Base-by-base conservation (phyloP, 2,329 filamentous ascomycete species). In the Cytospora chrysosperma region DNA sequence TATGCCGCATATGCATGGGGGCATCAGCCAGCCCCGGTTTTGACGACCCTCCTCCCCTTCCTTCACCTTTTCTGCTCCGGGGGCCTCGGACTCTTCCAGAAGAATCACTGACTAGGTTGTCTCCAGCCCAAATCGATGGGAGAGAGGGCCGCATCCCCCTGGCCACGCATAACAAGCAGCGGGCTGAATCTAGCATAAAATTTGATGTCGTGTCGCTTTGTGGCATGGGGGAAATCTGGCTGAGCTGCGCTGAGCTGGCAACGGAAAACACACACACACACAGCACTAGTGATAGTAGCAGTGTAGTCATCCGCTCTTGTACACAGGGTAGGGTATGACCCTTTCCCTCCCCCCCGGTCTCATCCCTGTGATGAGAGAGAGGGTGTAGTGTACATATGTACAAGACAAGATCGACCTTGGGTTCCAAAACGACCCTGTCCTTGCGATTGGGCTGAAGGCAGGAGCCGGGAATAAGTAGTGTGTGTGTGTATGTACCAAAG, bases 371-470 rank as follows among this genome's bases (percentile, higher is more conserved):
- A 15, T 6, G 27, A n/a, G n/a, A n/a, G 27, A 28, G n/a, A 5
- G 37, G 43, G 50, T 60, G 50, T 54, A 40, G 51, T 61, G n/a
- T n/a, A n/a, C n/a, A n/a, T n/a, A n/a, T 47, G 50, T 43, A 34
- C 52, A 49, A 59, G 47, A 34, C 26, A n/a, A 43, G 26, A 24
- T 30, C 21, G 37, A 32, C 24, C 27, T 37, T 19, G 43, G 30
- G 34, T 37, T 37, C 34, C 34, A 37, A 53, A 10, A 51, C 21
- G 43, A 27, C 60, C 56, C 40, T 65, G 63, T 62, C 59, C 59
- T 56, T 61, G 63, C 54, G n/a, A n/a, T n/a, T n/a, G n/a, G n/a
- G n/a, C n/a, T n/a, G 55, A 56, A 51, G 43, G n/a, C 47, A 19
- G 40, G 63, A 52, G 60, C 56, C 50, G 51, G 56, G 57, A 30